Base-by-base conservation (phyloP, 306 rosid species). In the Vicia villosa region DNA sequence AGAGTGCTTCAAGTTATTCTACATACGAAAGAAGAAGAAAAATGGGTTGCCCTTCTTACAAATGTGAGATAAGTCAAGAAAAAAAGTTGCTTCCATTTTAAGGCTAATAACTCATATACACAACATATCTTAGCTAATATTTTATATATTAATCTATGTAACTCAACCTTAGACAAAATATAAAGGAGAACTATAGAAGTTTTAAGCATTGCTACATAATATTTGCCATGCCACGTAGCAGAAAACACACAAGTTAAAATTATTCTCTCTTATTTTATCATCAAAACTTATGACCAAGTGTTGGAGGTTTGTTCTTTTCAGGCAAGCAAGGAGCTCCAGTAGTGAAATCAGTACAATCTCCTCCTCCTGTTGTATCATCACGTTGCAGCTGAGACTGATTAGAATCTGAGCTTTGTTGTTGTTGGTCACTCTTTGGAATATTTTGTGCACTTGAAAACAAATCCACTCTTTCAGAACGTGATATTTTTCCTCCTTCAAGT, bases 401-500 rank as follows among this genome's bases (percentile, higher is more conserved):
- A 8, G 81, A 69, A 68, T 68, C 69, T 13, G 8, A 12, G 15
- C 19, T 8, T 42, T 58, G n/a, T 32, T 55, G 36, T 24, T 59
- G 36, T 26, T 60, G 55, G 37, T 0, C 34, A 21, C 26, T 47
- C 63, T 79, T 69, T 15, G 83, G 17, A 28, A 80, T 51, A 20
- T 66, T 80, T 6, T 45, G 84, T 6, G 85, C 87, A 63, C 84
- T 54, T 8, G 83, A 19, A 65, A 80, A 84, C 30, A 85, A 9
- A 61, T 91, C 82, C 68, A 91, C 66, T 0, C 78, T 73, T 37
- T 88, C 79, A 41, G 89, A 85, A 1, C 88, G 88, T 8, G 87
- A 85, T 16, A 88, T 85, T 64, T 76, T 91, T 0, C 92, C 96
- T 14, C 68, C 95, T 83, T 88, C 93, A 37, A 85, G 84, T 30